A percentile compares a stretch with the other conserved stretches of the same genome.
Conservation (phyloP, 2,329 filamentous ascomycete genomes). For the Claviceps cyperi region DNA sequence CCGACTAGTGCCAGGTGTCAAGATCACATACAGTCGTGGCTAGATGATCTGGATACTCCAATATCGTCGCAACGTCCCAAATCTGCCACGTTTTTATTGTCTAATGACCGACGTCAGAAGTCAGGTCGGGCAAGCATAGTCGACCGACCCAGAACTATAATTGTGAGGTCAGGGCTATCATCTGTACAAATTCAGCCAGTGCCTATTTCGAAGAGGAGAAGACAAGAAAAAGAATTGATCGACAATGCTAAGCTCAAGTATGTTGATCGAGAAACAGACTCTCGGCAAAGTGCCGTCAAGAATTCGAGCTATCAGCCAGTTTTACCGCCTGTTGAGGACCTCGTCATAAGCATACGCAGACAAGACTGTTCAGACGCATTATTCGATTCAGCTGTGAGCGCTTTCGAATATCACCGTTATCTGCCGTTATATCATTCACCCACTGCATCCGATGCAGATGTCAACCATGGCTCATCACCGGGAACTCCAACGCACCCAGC, state of each 20-base stretch:
- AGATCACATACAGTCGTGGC: conserved; percentile 14
- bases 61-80: conserved; percentile 9
- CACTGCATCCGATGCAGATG: conserved; percentile 10
- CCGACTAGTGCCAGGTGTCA: conserved; percentile 16
- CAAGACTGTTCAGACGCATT: conserved; percentile 26
- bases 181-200: conserved; percentile 17
- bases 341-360: conserved; percentile 37
- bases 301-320: conserved; percentile 24
- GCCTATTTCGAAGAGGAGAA: conserved; percentile 15
- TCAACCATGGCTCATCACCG: conserved; percentile 10
- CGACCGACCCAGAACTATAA: conserved; percentile 14
- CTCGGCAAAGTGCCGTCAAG: conserved; percentile 12
- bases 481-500: conserved; percentile 12
- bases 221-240: conserved; percentile 12
- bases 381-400: conserved; percentile 31
- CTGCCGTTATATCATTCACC: conserved; percentile 13
- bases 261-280: conserved; percentile 27
- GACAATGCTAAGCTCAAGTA: conserved; percentile 14
- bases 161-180: conserved; percentile 16
- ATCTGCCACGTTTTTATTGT: conserved; percentile 15
- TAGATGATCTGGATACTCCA: conserved; percentile 9
- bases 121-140: conserved; percentile 13
- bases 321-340: conserved; percentile 39
- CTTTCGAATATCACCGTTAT: conserved; percentile 22
- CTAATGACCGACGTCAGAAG: conserved; percentile 10